Percentiles rank a stretch among this genome's conserved stretches.
Conservation (phyloP, 2,329 filamentous ascomycete species). For the Epichloe sibirici region DNA sequence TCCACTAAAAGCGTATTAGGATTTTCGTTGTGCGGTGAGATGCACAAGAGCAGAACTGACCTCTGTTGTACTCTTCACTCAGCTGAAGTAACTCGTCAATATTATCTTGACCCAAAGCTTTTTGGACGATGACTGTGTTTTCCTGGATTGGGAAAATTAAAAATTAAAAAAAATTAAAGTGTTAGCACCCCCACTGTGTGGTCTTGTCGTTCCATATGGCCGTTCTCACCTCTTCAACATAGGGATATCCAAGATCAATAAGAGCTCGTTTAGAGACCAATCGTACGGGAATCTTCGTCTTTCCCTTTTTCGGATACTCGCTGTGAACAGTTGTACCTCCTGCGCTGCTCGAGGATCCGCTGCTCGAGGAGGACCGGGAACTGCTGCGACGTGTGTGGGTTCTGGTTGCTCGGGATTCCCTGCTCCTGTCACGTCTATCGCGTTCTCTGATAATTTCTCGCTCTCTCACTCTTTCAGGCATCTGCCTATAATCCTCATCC, state of each 20-base stretch:
- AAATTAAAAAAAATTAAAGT: background rate
- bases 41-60: constrained; percentile 19
- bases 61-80: constrained; percentile 63
- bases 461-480: constrained; percentile 48
- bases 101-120: constrained; percentile 77
- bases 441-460: constrained; percentile 43
- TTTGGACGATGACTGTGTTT: constrained; percentile 67
- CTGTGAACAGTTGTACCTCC: constrained; percentile 40
- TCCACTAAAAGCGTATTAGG: constrained; percentile 23
- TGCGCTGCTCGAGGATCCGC: constrained; percentile 33
- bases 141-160: constrained; percentile 36
- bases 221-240: constrained; percentile 62
- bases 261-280: constrained; percentile 72
- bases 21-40: background rate
- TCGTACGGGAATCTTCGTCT: constrained; percentile 74
- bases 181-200: background rate
- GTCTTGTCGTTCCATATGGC: constrained; percentile 6
- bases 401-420: constrained; percentile 27
- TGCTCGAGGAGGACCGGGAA: constrained; percentile 34
- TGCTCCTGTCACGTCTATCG: constrained; percentile 30
- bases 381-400: constrained; percentile 27
- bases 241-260: constrained; percentile 76
- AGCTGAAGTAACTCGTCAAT: constrained; percentile 81
- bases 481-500: constrained; percentile 59
- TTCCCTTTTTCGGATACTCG: constrained; percentile 71